Base-by-base conservation (phyloP, 768 basidiomycete species). In the Mycena filopes region DNA sequence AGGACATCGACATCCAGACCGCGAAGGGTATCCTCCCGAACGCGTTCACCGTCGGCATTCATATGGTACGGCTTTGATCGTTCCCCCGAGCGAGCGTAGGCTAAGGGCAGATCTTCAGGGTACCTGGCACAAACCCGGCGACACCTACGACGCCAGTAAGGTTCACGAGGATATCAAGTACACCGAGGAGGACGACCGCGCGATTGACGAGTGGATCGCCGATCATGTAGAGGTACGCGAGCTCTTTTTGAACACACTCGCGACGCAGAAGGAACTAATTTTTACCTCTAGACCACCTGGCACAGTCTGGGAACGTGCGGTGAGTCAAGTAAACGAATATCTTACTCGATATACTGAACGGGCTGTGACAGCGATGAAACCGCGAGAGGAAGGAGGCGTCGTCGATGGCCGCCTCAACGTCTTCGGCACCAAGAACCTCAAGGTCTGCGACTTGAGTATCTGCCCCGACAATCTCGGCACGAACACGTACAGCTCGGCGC, bases 241-340 rank as follows among this genome's bases (percentile, higher is more conserved):
- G n/a, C n/a, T n/a, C n/a, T n/a, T n/a, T n/a, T n/a, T n/a, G n/a
- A n/a, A n/a, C n/a, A n/a, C n/a, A n/a, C n/a, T n/a, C n/a, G n/a
- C n/a, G n/a, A n/a, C n/a, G n/a, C n/a, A n/a, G n/a, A n/a, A n/a
- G n/a, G n/a, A n/a, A n/a, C n/a, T n/a, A n/a, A n/a, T n/a, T n/a
- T n/a, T n/a, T n/a, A n/a, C n/a, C n/a, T n/a, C n/a, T n/a, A 90
- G 81, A 90, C 90, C 12, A 91, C 89, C 60, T 91, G 90, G 90
- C 90, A 91, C 81, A 88, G 86, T 74, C 80, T 90, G 54, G 80
- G 81, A 46, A 83, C 82, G 68, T 83, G 83, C 75, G 81, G 82
- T 83, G 72, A 61, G 77, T 58, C n/a, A 15, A 4, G 15, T 4
- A n/a, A 13, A n/a, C 9, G 33, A 31, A 7, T 23, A 20, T 21